Conservation (phyloP, 768 basidiomycete species). For the Agaricus bisporus region DNA sequence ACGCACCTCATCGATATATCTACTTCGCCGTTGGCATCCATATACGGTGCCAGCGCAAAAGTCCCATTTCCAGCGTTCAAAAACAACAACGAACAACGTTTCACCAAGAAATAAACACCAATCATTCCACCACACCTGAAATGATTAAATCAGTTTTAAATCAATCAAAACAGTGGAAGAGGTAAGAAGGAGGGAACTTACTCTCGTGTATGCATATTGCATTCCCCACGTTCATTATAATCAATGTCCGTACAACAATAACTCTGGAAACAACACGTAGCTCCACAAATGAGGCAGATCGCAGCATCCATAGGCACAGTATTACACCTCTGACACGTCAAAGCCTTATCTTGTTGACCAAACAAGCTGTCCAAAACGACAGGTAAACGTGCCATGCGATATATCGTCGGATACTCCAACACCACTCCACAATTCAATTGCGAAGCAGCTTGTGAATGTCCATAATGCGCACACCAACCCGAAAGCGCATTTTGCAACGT, state of each 20-base stretch:
- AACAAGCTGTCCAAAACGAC: constrained; percentile 79
- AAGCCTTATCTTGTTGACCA: constrained; percentile 61
- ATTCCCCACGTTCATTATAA: constrained; percentile 73
- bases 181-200: constrained; percentile 35
- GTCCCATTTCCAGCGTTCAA: constrained; percentile 87
- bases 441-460: constrained; percentile 70
- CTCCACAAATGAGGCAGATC: constrained; percentile 87
- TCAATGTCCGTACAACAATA: constrained; percentile 81
- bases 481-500: constrained; percentile 85
- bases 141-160: background rate
- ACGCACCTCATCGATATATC: constrained; percentile 86
- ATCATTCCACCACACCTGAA: constrained; percentile 83
- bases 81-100: constrained; percentile 85
- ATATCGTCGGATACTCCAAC: constrained; percentile 78
- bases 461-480: constrained; percentile 88
- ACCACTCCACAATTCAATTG: constrained; percentile 75
- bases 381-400: constrained; percentile 80
- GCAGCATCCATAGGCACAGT: constrained; percentile 82
- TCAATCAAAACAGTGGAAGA: too few species aligned
- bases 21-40: constrained; percentile 91
- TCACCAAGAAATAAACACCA: constrained; percentile 88
- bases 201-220: constrained; percentile 94
- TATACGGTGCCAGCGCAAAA: constrained; percentile 82
- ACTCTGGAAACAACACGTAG: constrained; percentile 83
- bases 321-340: constrained; percentile 72